Percentiles rank a stretch among this genome's conserved stretches.
phyloP scores from a whole-genome alignment of 106 monocot genomes.

The Dioscorea alata region DNA sequence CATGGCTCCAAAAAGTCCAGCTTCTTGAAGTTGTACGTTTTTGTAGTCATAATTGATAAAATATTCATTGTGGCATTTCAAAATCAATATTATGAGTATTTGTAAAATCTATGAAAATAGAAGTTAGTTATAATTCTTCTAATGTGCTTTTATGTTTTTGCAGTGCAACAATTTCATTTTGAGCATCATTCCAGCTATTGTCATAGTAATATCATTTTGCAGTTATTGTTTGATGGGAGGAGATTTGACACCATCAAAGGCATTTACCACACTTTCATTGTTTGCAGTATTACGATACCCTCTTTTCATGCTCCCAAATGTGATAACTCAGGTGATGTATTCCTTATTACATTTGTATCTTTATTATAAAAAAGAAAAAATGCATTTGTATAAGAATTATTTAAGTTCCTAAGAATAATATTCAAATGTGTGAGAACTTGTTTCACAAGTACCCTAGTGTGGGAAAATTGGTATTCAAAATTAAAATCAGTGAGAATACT shows the following conservation, averaged over 20 bases:
- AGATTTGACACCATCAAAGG: slow-evolving; percentile 90
- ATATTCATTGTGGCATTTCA: background rate
- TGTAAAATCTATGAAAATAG: background rate
- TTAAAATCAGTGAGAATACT: too few relatives aligned
- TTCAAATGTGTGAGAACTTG: too few relatives aligned
- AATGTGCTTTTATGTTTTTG: slow-evolving; percentile 14
- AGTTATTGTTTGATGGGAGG: slow-evolving; percentile 80
- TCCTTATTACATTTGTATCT: background rate
- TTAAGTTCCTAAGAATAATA: too few relatives aligned
- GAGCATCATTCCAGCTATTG: slow-evolving; percentile 79
- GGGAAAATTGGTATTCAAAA: too few relatives aligned
- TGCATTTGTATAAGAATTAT: too few relatives aligned
- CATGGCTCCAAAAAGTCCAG: slow-evolving; percentile 81
- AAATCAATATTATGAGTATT: background rate
- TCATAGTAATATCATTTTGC: slow-evolving; percentile 87
- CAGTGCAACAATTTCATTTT: slow-evolving; percentile 86
- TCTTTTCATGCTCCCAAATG: slow-evolving; percentile 81
- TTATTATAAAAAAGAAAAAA: too few relatives aligned
- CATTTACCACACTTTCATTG: slow-evolving; percentile 88
- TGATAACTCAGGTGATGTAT: slow-evolving; percentile 81
- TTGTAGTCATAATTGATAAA: background rate
- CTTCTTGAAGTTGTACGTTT: slow-evolving; percentile 61
- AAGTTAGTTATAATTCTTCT: background rate
- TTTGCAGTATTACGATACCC: slow-evolving; percentile 91
- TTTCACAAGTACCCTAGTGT: too few relatives aligned